phyloP scores from a whole-genome alignment of 1,284 basidiomycete species.

The Butyriboletus appendiculatus region DNA sequence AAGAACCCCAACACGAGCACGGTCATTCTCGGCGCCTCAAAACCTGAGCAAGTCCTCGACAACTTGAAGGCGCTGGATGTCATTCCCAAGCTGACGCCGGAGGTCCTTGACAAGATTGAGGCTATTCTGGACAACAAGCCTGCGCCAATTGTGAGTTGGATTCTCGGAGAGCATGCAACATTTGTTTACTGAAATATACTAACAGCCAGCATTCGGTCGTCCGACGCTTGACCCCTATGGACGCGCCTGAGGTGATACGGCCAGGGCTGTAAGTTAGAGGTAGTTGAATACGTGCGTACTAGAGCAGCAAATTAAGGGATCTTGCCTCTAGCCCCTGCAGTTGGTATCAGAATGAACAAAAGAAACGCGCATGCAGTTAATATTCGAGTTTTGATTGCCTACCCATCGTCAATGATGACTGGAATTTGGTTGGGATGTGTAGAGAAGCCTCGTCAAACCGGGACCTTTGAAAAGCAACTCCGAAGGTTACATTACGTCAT shows the following conservation, averaged over 20 bases:
- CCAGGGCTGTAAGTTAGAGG: neutral
- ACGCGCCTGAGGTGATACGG: constrained; percentile 14
- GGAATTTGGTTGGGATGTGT: too few relatives aligned
- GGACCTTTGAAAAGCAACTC: too few relatives aligned
- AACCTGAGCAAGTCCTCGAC: constrained; percentile 53
- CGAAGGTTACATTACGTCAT: too few relatives aligned
- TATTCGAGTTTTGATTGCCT: neutral
- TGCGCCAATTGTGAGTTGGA: constrained; percentile 30
- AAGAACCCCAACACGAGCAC: constrained; percentile 68
- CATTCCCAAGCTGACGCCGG: constrained; percentile 57
- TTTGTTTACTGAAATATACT: neutral
- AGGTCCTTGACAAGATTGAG: constrained; percentile 58
- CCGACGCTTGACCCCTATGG: constrained; percentile 35
- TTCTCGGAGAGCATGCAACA: neutral
- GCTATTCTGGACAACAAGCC: constrained; percentile 51
- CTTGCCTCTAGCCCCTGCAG: neutral
- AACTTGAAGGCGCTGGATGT: constrained; percentile 68
- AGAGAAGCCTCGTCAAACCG: too few relatives aligned
- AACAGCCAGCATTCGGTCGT: constrained; percentile 32
- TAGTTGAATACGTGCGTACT: neutral
- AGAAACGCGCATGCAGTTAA: neutral
- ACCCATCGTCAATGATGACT: too few relatives aligned
- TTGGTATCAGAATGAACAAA: neutral
- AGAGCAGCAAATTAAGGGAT: neutral
- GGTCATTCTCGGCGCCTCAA: constrained; percentile 68